Evolutionary conservation across 306 rosid genomes (phyloP).

Genomic region (Rosa multiflora): DNA sequence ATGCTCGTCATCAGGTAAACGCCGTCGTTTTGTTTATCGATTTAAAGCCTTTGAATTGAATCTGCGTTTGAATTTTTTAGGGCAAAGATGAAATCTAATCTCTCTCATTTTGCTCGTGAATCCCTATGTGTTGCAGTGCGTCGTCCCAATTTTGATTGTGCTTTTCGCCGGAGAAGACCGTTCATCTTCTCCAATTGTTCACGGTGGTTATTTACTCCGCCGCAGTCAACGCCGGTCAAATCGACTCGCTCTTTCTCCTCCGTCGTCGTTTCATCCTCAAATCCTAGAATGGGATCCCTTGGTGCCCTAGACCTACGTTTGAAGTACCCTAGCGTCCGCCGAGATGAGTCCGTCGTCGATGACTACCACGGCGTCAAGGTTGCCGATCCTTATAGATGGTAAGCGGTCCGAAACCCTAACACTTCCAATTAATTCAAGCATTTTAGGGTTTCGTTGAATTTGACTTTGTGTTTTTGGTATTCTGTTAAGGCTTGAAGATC

Average conservation of each 20-base stretch:
- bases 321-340: slow-evolving; percentile 59
- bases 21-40: neutral
- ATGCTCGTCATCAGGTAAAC: neutral
- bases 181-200: neutral
- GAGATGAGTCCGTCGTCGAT: slow-evolving; percentile 72
- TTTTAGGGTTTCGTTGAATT: neutral
- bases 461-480: neutral
- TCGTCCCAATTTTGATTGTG: neutral
- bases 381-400: slow-evolving; percentile 86
- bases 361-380: slow-evolving; percentile 66
- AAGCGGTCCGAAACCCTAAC: slow-evolving; percentile 10
- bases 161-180: neutral
- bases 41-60: neutral
- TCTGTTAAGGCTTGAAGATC: slow-evolving; percentile 73
- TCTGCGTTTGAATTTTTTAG: neutral
- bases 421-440: neutral
- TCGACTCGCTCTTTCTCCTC: slow-evolving; percentile 3
- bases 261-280: neutral
- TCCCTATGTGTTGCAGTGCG: neutral
- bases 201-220: neutral
- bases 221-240: slow-evolving; percentile 19
- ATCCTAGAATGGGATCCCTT: slow-evolving; percentile 54
- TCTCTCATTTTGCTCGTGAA: slow-evolving; percentile 1
- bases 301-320: slow-evolving; percentile 31
- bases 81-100: neutral